Evolutionary conservation across 75 land plant species (phyloP).

Genomic region (Cunninghamia lanceolata): DNA sequence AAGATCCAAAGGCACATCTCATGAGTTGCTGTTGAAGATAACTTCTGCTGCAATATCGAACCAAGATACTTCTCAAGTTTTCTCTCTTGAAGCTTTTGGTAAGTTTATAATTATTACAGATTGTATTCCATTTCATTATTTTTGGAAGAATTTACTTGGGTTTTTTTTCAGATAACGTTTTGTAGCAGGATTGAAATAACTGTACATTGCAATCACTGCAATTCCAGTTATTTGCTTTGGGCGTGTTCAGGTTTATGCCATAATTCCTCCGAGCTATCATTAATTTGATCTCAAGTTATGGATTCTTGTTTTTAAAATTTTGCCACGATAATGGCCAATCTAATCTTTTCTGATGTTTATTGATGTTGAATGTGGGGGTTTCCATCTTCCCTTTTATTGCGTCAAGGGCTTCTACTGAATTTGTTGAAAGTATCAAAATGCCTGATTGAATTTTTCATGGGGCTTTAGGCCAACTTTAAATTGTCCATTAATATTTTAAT

Average conservation of each 20-base stretch:
- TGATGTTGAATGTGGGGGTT: background rate
- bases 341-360: background rate
- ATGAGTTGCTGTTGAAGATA: background rate
- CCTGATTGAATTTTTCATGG: background rate
- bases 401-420: background rate
- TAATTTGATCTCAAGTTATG: background rate
- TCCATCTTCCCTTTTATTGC: background rate
- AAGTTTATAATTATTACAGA: background rate
- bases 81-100: background rate
- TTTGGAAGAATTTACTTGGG: background rate
- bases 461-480: background rate
- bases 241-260: background rate
- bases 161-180: background rate
- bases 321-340: background rate
- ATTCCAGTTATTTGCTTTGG: slow-evolving; percentile 11
- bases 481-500: background rate
- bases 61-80: background rate
- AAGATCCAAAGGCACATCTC: background rate
- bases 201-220: background rate
- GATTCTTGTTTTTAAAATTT: background rate
- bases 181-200: slow-evolving; percentile 1
- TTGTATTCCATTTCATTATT: background rate
- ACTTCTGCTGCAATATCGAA: background rate
- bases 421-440: background rate
- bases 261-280: slow-evolving; percentile 5